Percentiles rank a stretch among this genome's conserved stretches.
phyloP scores from a whole-genome alignment of 495 filamentous ascomycete species.

The Eremomyces bilateralis region DNA sequence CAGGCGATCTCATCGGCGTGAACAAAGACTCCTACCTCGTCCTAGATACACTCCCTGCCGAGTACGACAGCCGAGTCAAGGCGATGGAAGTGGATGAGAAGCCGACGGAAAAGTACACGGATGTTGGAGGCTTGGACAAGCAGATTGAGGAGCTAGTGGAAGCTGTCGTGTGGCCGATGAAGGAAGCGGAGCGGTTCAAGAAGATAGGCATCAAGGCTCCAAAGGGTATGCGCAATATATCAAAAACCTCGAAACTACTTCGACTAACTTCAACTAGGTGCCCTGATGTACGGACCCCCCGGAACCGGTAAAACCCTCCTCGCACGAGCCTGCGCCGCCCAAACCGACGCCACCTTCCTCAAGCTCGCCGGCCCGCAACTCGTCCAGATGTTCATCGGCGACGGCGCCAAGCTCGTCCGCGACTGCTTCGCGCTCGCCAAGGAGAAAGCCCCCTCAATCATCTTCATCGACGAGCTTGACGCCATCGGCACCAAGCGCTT shows the following conservation, averaged over 20 bases:
- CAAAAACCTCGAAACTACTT: constrained; percentile 11
- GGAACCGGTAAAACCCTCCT: constrained; percentile 94
- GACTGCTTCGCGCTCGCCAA: constrained; percentile 96
- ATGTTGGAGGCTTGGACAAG: constrained; percentile 94
- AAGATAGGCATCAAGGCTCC: constrained; percentile 99
- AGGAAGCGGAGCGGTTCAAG: constrained; percentile 96
- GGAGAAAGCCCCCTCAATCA: constrained; percentile 95
- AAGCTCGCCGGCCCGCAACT: constrained; percentile 95
- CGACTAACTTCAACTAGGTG: constrained; percentile 32
- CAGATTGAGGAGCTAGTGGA: constrained; percentile 99
- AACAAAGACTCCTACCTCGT: constrained; percentile 99
- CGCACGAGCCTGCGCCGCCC: constrained; percentile 87
- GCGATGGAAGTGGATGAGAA: constrained; percentile 99
- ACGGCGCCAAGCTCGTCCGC: constrained; percentile 92
- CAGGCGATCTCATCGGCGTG: constrained; percentile 89
- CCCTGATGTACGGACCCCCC: constrained; percentile 95
- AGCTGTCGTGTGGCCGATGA: constrained; percentile 98
- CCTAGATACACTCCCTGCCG: constrained; percentile 90
- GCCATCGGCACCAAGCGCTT: constrained; percentile 97
- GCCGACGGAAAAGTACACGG: constrained; percentile 95
- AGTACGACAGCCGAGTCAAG: constrained; percentile 98
- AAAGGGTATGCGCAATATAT: constrained; percentile 50
- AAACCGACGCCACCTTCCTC: constrained; percentile 97
- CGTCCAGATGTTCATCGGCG: constrained; percentile 99
- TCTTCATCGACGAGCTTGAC: constrained; percentile 98